Evolutionary conservation across 2,329 filamentous ascomycete species (phyloP).

Genomic region (Rutstroemia sp.): DNA sequence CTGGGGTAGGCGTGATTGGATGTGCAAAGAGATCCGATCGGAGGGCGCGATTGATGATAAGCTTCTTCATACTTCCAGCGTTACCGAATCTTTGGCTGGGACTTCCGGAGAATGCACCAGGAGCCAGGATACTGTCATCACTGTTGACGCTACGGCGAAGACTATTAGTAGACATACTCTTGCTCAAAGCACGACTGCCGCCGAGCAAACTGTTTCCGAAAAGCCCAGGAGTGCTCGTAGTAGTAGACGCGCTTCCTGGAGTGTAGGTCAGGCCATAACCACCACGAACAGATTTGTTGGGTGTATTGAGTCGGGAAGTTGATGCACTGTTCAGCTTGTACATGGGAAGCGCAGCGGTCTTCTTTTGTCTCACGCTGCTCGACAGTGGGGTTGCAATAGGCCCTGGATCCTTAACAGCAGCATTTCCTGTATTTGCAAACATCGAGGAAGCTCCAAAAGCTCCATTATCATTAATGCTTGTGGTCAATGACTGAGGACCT

Average conservation of each 20-base stretch:
- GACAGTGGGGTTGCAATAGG: conserved; percentile 87
- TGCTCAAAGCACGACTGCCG: conserved; percentile 62
- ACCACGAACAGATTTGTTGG: conserved; percentile 61
- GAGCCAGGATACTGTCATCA: conserved; percentile 79
- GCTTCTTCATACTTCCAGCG: conserved; percentile 72
- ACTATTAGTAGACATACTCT: conserved; percentile 84
- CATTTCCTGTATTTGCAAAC: conserved; percentile 65
- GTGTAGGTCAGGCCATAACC: conserved; percentile 93
- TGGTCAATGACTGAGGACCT: conserved; percentile 58
- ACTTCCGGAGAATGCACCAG: conserved; percentile 74
- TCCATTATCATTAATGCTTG: conserved; percentile 74
- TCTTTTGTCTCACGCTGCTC: conserved; percentile 63
- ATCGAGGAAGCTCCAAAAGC: conserved; percentile 86
- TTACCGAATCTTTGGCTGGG: conserved; percentile 57
- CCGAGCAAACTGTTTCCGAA: conserved; percentile 59
- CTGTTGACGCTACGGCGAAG: conserved; percentile 73
- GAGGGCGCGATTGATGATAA: conserved; percentile 85
- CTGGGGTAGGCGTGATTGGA: conserved; percentile 33
- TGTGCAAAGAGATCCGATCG: conserved; percentile 64
- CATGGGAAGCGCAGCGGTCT: conserved; percentile 72
- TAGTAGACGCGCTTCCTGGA: conserved; percentile 63
- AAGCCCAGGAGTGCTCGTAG: conserved; percentile 58
- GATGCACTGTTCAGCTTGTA: conserved; percentile 81
- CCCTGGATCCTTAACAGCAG: conserved; percentile 64
- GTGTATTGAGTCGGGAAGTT: conserved; percentile 71